Evolutionary conservation across 805 yeast genomes (phyloP).

Genomic region (Ogataea haglerorum): DNA sequence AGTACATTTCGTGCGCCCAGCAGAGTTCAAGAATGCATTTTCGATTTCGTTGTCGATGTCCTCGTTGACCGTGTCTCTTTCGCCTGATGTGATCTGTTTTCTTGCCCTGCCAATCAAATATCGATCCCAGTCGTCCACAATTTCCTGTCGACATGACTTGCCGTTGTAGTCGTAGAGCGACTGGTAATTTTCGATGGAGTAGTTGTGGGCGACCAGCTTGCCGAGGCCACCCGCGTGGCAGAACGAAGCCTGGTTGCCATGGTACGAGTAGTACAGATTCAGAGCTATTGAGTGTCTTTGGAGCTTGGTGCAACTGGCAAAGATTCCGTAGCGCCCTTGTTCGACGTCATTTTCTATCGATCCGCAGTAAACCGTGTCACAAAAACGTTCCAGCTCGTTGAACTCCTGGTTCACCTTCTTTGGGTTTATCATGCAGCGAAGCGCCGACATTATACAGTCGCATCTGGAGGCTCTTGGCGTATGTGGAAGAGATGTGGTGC

Average conservation of each 20-base stretch:
- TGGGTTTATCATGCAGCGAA: slow-evolving; percentile 35
- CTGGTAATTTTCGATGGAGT: slow-evolving; percentile 14
- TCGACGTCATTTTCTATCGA: slow-evolving; percentile 35
- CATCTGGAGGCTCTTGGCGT: slow-evolving; percentile 42
- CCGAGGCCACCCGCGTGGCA: slow-evolving; percentile 20
- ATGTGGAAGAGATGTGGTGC: slow-evolving; percentile 32
- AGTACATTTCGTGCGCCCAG: background rate
- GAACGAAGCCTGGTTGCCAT: slow-evolving; percentile 15
- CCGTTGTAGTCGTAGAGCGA: slow-evolving; percentile 22
- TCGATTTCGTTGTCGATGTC: slow-evolving; percentile 12
- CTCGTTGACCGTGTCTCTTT: slow-evolving; percentile 16
- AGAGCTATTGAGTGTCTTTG: slow-evolving; percentile 42
- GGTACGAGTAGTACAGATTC: slow-evolving; percentile 33
- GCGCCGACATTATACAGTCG: slow-evolving; percentile 41
- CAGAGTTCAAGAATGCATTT: background rate
- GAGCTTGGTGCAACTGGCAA: slow-evolving; percentile 37
- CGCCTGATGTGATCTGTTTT: slow-evolving; percentile 8
- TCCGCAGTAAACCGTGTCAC: slow-evolving; percentile 38
- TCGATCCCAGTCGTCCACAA: slow-evolving; percentile 25
- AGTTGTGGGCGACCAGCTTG: slow-evolving; percentile 13
- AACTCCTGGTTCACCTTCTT: slow-evolving; percentile 13
- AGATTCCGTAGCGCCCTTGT: slow-evolving; percentile 40
- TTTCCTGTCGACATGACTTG: slow-evolving; percentile 24
- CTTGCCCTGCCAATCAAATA: slow-evolving; percentile 21
- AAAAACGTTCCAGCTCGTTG: slow-evolving; percentile 30